Base-by-base conservation (phyloP, 2,329 filamentous ascomycete genomes). In the Cadophora sp. region DNA sequence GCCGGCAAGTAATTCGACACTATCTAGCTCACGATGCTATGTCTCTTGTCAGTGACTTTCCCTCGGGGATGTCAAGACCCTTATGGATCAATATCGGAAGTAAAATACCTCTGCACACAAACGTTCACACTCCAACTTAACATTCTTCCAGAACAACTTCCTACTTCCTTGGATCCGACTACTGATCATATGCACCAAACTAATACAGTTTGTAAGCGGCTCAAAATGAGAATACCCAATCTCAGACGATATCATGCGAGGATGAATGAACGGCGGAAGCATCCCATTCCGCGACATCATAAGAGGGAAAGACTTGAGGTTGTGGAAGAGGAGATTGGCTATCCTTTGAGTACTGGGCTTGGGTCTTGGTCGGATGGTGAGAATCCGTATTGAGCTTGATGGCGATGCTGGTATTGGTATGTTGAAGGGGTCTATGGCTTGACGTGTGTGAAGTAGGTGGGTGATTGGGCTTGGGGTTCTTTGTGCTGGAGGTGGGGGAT, bases 121-220 rank as follows among this genome's bases (percentile, higher is more conserved):
- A 6, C 77, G 75, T 72, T 83, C 81, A 72, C 81, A 83, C 70
- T 84, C 82, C 27, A 77, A 55, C 27, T 74, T 70, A 26, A 83
- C 80, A 71, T 83, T 83, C 62, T 76, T 80, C 81, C 82, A 84
- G 64, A 83, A 82, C 26, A 83, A 66, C 64, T 79, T 82, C 63
- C 78, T 77, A 72, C 76, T 80, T 0, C 78, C 79, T 55, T 73
- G 74, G 1, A 76, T 64, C 3, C 73, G 73, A 48, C 73, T 74
- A 9, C 75, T 76, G 26, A 81, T 76, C 80, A 83, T 82, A 62
- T 79, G 76, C 29, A 82, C 68, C 46, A 83, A 69, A 66, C 76
- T 80, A n/a, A 81, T 77, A 67, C 81, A 83, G 61, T 81, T 83
- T 6, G 67, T 74, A 8, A 83, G 70, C 46, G 80, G 75, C 69